Evolutionary conservation across 345 rosid genomes (phyloP), one percentile per base, ranked within the genome.

Genomic region (Rhizophora mangle): DNA sequence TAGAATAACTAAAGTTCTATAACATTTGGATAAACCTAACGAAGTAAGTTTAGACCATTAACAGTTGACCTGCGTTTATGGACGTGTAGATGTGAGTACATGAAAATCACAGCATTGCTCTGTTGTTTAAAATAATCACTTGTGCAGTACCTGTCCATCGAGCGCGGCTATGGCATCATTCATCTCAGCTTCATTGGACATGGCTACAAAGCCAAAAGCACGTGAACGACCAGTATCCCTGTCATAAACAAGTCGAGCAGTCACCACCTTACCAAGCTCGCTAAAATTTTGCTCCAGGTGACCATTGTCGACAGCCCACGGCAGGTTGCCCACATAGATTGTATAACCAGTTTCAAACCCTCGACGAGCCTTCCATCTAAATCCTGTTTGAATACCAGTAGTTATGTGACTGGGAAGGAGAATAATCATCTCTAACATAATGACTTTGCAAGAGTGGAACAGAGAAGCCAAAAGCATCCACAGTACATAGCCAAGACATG

Each of bases 151-250:
- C 95, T 89, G 86, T 80, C 97, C 96, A 76, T 94, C 96, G 57
- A 94, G 95, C 20, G 98, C 96, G 60, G 97, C 88, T 27, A 94
- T 84, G 71, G 97, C 98, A 8, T 88, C 93, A 20, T 91, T 89
- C 83, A 89, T 76, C 85, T 91, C 96, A 21, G 76, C 62, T 80
- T 87, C 96, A 32, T 76, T 64, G 26, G 96, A 74, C 98, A 94
- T 89, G 1, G 90, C 76, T 58, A 94, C 98, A 73, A 91, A 94
- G 31, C 97, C 99, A 39, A 95, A 91, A 55, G 96, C 97, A 76
- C 97, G 96, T 30, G 99, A 95, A 26, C 97, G 97, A 64, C 97
- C 96, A 32, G 87, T 85, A 55, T 89, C 96, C 80, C 97, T 82
- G 77, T 94, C 98, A 69, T 68, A 85, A 24, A 95, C 86, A 39